These are phyloP conservation scores for Debaryomyces nepalensis DNA, from an alignment of 1,139 yeast genomes.

Conservation along the genomic window DNA sequence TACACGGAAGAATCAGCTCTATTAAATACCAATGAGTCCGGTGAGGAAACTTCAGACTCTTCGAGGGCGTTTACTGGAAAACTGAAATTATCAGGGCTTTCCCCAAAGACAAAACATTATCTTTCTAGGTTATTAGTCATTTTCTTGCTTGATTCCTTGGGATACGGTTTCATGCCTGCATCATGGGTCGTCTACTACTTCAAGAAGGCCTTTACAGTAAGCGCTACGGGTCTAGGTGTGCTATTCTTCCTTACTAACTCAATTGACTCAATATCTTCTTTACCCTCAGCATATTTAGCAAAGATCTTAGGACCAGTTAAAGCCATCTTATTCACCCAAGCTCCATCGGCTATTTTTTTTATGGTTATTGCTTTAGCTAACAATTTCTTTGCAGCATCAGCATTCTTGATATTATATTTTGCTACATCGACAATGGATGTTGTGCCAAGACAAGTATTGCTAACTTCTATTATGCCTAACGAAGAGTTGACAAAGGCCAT, in stretches of 20 bases:
- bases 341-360: constrained; percentile 75
- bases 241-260: constrained; percentile 66
- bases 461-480: constrained; percentile 67
- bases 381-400: constrained; percentile 41
- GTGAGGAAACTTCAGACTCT: neutral
- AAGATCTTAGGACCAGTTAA: constrained; percentile 74
- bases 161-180: constrained; percentile 84
- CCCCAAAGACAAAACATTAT: constrained; percentile 36
- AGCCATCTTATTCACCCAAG: constrained; percentile 76
- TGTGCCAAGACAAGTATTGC: constrained; percentile 81
- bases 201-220: constrained; percentile 41
- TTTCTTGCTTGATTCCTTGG: constrained; percentile 80
- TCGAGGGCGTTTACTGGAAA: neutral
- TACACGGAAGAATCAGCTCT: constrained; percentile 14
- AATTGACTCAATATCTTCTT: constrained; percentile 62
- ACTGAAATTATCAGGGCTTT: constrained; percentile 23
- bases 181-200: constrained; percentile 90
- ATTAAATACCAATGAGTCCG: constrained; percentile 8
- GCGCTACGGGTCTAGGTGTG: constrained; percentile 51
- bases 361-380: constrained; percentile 31
- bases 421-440: constrained; percentile 83
- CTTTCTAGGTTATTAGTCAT: constrained; percentile 51
- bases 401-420: constrained; percentile 58
- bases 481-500: constrained; percentile 73
- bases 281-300: constrained; percentile 74